These are phyloP conservation scores for Ceratobasidium sp. DNA, from an alignment of 1,284 basidiomycete species.

Conservation along the genomic window DNA sequence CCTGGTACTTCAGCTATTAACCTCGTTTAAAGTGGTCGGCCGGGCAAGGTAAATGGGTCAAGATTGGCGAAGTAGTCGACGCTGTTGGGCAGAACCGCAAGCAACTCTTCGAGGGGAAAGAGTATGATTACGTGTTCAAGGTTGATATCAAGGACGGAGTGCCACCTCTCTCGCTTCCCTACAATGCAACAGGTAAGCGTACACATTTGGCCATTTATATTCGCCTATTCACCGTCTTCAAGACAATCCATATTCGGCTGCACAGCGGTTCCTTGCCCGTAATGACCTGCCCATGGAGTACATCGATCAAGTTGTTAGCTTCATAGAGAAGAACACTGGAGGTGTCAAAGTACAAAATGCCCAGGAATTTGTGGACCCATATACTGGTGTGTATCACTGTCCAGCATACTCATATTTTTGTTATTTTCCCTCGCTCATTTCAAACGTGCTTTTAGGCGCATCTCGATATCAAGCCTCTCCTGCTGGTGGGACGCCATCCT, in stretches of 20 bases:
- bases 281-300: slow-evolving; percentile 88
- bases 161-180: slow-evolving; percentile 94
- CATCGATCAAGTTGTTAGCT: slow-evolving; percentile 90
- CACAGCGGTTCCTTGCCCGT: slow-evolving; percentile 85
- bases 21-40: slow-evolving; percentile 72
- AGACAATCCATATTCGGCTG: slow-evolving; percentile 95
- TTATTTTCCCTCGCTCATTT: slow-evolving; percentile 19
- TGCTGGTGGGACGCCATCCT: slow-evolving; percentile 49
- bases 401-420: neutral
- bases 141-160: slow-evolving; percentile 95
- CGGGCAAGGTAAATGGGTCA: slow-evolving; percentile 78
- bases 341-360: slow-evolving; percentile 60
- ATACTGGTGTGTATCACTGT: slow-evolving; percentile 74
- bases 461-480: slow-evolving; percentile 67
- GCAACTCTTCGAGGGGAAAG: slow-evolving; percentile 89
- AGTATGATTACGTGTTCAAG: slow-evolving; percentile 99
- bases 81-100: slow-evolving; percentile 88
- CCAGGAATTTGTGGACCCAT: slow-evolving; percentile 86
- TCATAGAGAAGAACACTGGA: slow-evolving; percentile 92
- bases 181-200: slow-evolving; percentile 81
- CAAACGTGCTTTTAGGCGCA: slow-evolving; percentile 58
- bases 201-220: neutral
- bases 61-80: slow-evolving; percentile 95
- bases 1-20: neutral
- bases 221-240: slow-evolving; percentile 12